phyloP scores from a whole-genome alignment of 805 yeast species.

The Pichia gijzeniarum region DNA sequence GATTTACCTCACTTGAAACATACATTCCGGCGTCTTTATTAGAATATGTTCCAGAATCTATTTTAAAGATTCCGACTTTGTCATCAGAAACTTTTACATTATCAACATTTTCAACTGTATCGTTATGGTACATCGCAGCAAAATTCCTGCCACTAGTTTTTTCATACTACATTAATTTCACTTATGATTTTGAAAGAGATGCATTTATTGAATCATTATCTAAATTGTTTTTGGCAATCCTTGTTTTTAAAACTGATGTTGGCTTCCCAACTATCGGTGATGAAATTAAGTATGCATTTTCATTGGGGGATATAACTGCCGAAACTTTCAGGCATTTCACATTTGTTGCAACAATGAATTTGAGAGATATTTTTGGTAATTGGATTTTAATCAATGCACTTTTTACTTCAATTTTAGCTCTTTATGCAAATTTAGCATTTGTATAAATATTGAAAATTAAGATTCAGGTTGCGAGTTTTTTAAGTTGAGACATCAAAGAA shows the following conservation, averaged over 20 bases:
- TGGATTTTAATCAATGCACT: conserved; percentile 42
- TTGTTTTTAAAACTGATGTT: conserved; percentile 29
- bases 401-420: conserved; percentile 40
- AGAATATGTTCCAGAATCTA: conserved; percentile 21
- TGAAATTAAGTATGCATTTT: conserved; percentile 29
- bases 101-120: conserved; percentile 29
- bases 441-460: too few species aligned
- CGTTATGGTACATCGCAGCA: conserved; percentile 37
- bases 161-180: conserved; percentile 49
- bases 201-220: conserved; percentile 44
- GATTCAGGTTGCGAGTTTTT: too few species aligned
- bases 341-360: conserved; percentile 32
- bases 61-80: conserved; percentile 25
- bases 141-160: conserved; percentile 35
- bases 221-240: conserved; percentile 36
- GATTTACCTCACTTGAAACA: conserved; percentile 16
- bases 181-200: conserved; percentile 47
- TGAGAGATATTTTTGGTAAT: conserved; percentile 39
- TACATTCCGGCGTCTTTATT: conserved; percentile 23
- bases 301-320: conserved; percentile 24
- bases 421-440: conserved; percentile 38
- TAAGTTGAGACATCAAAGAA: neutral
- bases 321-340: conserved; percentile 18
- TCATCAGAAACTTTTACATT: conserved; percentile 33
- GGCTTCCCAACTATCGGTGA: conserved; percentile 20